phyloP scores from a whole-genome alignment of 2,329 filamentous ascomycete genomes.

The Monilinia laxa region DNA sequence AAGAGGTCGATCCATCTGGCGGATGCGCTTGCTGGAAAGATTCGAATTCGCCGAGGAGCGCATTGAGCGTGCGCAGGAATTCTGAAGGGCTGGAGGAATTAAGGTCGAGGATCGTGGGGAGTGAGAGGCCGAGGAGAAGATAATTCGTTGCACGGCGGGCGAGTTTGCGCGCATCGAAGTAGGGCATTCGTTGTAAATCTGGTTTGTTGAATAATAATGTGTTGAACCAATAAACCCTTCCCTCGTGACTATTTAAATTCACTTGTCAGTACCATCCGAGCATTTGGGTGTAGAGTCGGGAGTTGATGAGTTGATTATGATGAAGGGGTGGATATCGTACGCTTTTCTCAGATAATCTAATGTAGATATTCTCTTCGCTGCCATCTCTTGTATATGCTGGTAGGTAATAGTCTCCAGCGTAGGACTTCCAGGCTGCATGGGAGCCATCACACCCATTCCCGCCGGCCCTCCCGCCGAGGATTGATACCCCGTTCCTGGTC shows the following conservation, averaged over 20 bases:
- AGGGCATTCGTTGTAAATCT: slow-evolving; percentile 79
- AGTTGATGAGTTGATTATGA: background rate
- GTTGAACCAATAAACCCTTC: slow-evolving; percentile 97
- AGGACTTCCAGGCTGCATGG: slow-evolving; percentile 37
- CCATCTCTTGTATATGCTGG: slow-evolving; percentile 75
- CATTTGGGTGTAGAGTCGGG: background rate
- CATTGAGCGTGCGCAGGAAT: slow-evolving; percentile 82
- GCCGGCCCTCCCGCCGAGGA: slow-evolving; percentile 26
- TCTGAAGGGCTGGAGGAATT: slow-evolving; percentile 77
- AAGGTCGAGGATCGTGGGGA: slow-evolving; percentile 86
- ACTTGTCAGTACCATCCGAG: slow-evolving; percentile 2
- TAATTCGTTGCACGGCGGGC: slow-evolving; percentile 91
- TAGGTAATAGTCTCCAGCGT: slow-evolving; percentile 44
- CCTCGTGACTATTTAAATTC: slow-evolving; percentile 70
- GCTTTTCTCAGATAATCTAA: slow-evolving; percentile 90
- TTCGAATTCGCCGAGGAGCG: slow-evolving; percentile 87
- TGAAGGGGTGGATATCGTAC: slow-evolving; percentile 53
- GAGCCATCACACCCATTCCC: slow-evolving; percentile 28
- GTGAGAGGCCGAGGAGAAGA: slow-evolving; percentile 85
- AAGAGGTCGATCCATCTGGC: slow-evolving; percentile 65
- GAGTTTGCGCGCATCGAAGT: slow-evolving; percentile 80
- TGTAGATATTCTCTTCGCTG: slow-evolving; percentile 90
- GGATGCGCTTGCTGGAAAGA: slow-evolving; percentile 86
- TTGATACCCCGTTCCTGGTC: slow-evolving; percentile 36
- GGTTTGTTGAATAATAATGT: slow-evolving; percentile 85